These are phyloP conservation scores for Metschnikowia amazonensis DNA, from an alignment of 805 yeast species.

Conservation along the genomic window DNA sequence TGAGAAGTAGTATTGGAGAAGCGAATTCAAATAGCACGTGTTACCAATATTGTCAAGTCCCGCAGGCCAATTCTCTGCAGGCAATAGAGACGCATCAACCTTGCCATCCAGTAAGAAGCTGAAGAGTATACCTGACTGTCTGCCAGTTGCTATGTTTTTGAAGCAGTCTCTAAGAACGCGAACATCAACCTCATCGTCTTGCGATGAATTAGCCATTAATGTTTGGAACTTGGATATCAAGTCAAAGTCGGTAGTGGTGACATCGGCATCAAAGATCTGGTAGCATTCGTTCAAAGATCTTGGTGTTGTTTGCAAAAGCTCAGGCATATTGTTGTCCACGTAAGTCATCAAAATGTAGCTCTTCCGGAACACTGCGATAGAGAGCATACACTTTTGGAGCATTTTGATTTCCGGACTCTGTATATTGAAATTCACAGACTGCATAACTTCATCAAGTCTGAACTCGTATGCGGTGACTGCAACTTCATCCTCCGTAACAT, in stretches of 20 bases:
- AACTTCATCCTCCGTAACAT: conserved; percentile 54
- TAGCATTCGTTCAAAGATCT: conserved; percentile 38
- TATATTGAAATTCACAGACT: conserved; percentile 25
- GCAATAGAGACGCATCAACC: conserved; percentile 53
- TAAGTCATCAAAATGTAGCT: conserved; percentile 56
- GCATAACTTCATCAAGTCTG: conserved; percentile 49
- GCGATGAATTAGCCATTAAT: conserved; percentile 14
- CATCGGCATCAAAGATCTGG: conserved; percentile 45
- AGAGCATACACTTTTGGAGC: conserved; percentile 53
- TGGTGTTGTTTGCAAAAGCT: conserved; percentile 14
- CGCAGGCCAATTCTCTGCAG: conserved; percentile 76
- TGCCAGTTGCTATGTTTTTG: conserved; percentile 49
- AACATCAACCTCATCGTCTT: conserved; percentile 41
- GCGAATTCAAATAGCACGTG: conserved; percentile 82
- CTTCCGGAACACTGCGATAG: conserved; percentile 57
- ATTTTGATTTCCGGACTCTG: conserved; percentile 36
- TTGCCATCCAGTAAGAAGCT: conserved; percentile 60
- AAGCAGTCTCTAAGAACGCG: conserved; percentile 56
- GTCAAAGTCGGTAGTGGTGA: conserved; percentile 54
- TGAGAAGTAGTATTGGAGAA: conserved; percentile 85
- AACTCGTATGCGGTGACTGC: conserved; percentile 71
- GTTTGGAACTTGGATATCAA: conserved; percentile 51
- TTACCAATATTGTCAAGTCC: conserved; percentile 94
- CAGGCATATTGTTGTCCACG: conserved; percentile 44
- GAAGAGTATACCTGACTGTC: conserved; percentile 52